These are phyloP conservation scores for Nematocida parisii DNA, from an alignment of 371 early-diverging fungal species.

Conservation along the genomic window DNA sequence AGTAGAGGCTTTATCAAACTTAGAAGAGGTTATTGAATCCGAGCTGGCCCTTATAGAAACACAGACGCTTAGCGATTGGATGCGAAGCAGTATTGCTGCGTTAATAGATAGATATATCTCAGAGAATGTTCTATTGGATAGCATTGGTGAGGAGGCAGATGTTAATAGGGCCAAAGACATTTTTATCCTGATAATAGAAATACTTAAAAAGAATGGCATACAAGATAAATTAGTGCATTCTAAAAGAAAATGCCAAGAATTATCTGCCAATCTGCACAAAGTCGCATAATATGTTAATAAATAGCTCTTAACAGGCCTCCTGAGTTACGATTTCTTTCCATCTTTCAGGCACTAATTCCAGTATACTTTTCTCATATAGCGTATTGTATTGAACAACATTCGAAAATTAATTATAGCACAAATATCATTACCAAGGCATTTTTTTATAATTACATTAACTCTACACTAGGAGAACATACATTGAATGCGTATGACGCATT, in stretches of 20 bases:
- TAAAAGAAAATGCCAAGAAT: background rate
- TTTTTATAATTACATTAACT: too few species aligned
- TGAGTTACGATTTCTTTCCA: too few species aligned
- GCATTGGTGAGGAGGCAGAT: background rate
- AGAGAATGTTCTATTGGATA: background rate
- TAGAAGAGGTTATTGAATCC: background rate
- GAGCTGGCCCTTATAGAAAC: background rate
- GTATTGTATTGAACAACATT: too few species aligned
- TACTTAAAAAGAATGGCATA: slow-evolving; percentile 16
- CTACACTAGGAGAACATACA: too few species aligned
- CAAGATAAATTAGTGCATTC: background rate
- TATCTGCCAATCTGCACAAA: background rate
- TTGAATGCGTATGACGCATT: too few species aligned
- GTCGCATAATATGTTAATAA: background rate
- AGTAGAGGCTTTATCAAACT: slow-evolving; percentile 4
- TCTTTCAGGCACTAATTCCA: too few species aligned
- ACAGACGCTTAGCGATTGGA: background rate
- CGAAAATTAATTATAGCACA: too few species aligned
- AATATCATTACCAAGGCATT: too few species aligned
- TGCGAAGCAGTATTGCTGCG: background rate
- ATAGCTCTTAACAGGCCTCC: background rate
- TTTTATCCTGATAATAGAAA: background rate
- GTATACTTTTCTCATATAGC: too few species aligned
- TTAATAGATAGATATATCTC: background rate
- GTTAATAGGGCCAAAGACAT: background rate